Evolutionary conservation across 2,329 filamentous ascomycete species (phyloP).

Genomic region (Escovopsis sp.): DNA sequence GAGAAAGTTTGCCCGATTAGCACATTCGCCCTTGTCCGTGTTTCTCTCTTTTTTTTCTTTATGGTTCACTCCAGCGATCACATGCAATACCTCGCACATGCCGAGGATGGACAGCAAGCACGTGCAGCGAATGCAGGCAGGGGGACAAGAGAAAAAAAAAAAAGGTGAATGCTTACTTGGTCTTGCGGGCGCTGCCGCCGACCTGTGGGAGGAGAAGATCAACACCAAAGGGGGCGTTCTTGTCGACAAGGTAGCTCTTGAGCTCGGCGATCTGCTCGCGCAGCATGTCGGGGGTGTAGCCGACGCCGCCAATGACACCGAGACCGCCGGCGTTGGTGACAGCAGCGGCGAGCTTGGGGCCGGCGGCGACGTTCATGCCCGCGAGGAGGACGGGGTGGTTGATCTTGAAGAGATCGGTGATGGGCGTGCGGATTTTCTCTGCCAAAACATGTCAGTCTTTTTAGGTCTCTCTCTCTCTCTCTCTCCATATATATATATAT

Average conservation of each 20-base stretch:
- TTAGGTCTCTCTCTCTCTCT: background rate
- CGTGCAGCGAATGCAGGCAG: too few relatives aligned
- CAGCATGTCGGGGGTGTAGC: slow-evolving; percentile 96
- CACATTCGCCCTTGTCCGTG: background rate
- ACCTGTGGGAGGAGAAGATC: slow-evolving; percentile 90
- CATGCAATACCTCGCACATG: background rate
- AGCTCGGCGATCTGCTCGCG: slow-evolving; percentile 88
- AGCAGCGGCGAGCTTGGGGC: slow-evolving; percentile 87
- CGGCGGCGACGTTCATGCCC: slow-evolving; percentile 98
- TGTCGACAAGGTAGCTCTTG: slow-evolving; percentile 74
- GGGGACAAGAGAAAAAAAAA: background rate
- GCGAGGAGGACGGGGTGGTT: slow-evolving; percentile 91
- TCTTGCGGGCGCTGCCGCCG: slow-evolving; percentile 86
- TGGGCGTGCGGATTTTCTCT: slow-evolving; percentile 62
- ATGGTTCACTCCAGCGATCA: too few relatives aligned
- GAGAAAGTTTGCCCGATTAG: background rate
- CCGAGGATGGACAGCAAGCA: background rate
- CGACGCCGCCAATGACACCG: slow-evolving; percentile 88
- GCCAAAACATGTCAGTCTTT: background rate
- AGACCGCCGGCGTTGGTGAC: slow-evolving; percentile 95
- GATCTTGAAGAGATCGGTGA: slow-evolving; percentile 96
- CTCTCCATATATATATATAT: background rate
- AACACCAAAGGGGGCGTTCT: slow-evolving; percentile 90
- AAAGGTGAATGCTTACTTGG: slow-evolving; percentile 42
- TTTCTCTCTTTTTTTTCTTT: background rate